phyloP scores from a whole-genome alignment of 305 asterid genomes.

The Fraxinus floribunda region DNA sequence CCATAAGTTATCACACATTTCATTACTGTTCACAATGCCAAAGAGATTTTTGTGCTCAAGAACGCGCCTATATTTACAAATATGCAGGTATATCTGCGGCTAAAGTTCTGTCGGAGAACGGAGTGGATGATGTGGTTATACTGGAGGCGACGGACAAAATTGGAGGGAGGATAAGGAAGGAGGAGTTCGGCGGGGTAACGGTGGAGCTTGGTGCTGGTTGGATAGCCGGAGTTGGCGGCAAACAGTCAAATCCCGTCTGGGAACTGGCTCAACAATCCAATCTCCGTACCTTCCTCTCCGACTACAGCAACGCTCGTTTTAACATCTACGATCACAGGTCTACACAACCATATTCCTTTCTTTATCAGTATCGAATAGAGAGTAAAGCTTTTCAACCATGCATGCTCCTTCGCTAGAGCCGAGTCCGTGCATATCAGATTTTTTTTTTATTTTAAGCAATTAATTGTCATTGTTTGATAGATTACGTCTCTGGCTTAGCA shows the following conservation, averaged over 20 bases:
- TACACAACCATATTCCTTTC: neutral
- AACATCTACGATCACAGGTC: slow-evolving; percentile 84
- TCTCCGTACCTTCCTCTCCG: slow-evolving; percentile 79
- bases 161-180: slow-evolving; percentile 84
- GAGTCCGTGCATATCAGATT: neutral
- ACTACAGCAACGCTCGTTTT: slow-evolving; percentile 82
- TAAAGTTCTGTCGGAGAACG: slow-evolving; percentile 70
- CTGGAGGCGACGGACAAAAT: slow-evolving; percentile 79
- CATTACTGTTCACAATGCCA: neutral
- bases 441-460: neutral
- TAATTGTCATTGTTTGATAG: neutral
- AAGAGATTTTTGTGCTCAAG: neutral
- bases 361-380: neutral
- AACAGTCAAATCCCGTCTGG: slow-evolving; percentile 77
- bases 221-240: slow-evolving; percentile 96
- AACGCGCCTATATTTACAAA: neutral
- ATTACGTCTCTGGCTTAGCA: neutral
- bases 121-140: slow-evolving; percentile 70
- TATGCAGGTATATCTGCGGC: slow-evolving; percentile 73
- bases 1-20: neutral
- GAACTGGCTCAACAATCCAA: slow-evolving; percentile 65
- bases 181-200: slow-evolving; percentile 71
- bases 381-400: neutral
- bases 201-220: slow-evolving; percentile 98
- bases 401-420: neutral